phyloP scores from a whole-genome alignment of 225 moss, liverwort and hornwort species.

The Asterella californica region DNA sequence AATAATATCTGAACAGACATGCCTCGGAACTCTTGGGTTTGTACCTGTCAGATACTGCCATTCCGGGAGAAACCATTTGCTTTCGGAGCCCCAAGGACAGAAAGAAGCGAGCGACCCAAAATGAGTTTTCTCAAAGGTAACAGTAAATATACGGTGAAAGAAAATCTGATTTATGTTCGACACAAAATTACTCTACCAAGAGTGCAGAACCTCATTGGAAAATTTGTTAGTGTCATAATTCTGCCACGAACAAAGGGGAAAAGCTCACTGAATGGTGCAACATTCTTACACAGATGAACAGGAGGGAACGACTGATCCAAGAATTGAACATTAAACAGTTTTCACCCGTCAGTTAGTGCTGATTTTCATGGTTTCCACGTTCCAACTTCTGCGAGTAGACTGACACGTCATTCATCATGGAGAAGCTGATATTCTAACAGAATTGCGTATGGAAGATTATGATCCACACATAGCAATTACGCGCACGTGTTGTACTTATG shows the following conservation, averaged over 20 bases:
- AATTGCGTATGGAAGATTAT: background rate
- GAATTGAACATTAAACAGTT: too few species aligned
- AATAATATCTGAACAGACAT: background rate
- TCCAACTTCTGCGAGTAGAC: too few species aligned
- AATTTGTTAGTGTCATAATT: background rate
- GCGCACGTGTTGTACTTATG: background rate
- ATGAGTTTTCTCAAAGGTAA: background rate
- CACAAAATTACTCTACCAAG: background rate
- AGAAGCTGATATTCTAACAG: background rate
- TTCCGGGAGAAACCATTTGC: background rate
- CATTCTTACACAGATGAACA: background rate
- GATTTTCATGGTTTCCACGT: too few species aligned
- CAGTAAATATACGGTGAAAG: background rate
- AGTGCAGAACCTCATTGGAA: background rate
- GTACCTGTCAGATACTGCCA: background rate
- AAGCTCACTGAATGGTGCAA: background rate
- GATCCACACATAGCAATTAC: background rate
- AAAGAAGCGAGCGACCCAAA: background rate
- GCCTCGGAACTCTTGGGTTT: background rate
- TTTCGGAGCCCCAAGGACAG: background rate
- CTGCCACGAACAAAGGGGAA: background rate
- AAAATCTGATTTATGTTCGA: background rate
- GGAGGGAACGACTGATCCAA: background rate
- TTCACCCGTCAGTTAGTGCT: too few species aligned
- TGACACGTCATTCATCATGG: background rate